These are phyloP conservation scores for Jackrogersella minutella DNA, from an alignment of 495 filamentous ascomycete genomes.

Conservation along the genomic window DNA sequence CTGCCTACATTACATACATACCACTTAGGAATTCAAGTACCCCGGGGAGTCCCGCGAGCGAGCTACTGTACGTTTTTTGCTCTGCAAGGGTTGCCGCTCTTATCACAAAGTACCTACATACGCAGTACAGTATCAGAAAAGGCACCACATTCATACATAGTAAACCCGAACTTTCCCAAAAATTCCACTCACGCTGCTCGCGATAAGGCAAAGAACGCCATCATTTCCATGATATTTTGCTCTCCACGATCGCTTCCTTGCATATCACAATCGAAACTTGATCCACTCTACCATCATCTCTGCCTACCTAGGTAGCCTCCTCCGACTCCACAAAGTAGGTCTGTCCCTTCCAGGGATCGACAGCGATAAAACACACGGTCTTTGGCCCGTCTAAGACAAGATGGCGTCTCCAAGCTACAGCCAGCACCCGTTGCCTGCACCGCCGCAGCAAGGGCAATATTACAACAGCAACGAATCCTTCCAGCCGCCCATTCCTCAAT, in stretches of 20 bases:
- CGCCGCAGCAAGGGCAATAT: slow-evolving; percentile 40
- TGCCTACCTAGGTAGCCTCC: slow-evolving; percentile 31
- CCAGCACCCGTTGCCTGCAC: slow-evolving; percentile 41
- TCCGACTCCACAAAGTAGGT: slow-evolving; percentile 34
- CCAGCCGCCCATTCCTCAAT: slow-evolving; percentile 35
- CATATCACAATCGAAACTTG: slow-evolving; percentile 38
- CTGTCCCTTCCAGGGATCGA: slow-evolving; percentile 37
- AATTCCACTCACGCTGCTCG: slow-evolving; percentile 18
- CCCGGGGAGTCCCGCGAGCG: slow-evolving; percentile 20
- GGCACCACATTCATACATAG: background rate
- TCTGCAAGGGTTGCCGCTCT: slow-evolving; percentile 29
- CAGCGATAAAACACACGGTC: slow-evolving; percentile 30
- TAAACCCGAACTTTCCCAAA: slow-evolving; percentile 21
- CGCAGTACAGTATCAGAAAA: background rate
- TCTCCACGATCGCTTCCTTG: slow-evolving; percentile 41
- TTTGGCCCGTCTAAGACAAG: slow-evolving; percentile 33
- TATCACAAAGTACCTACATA: slow-evolving; percentile 31
- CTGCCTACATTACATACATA: too few relatives aligned
- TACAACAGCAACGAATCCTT: slow-evolving; percentile 36
- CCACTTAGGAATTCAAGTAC: too few relatives aligned
- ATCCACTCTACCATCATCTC: slow-evolving; percentile 39
- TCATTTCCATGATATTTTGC: slow-evolving; percentile 26
- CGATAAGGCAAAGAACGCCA: slow-evolving; percentile 30
- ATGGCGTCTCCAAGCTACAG: slow-evolving; percentile 46
- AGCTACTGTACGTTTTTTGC: background rate